Percentiles rank a stretch among this genome's conserved stretches.
These are phyloP conservation scores for Babesia divergens DNA, from an alignment of 169 alveolate genomes.

Conservation along the genomic window DNA sequence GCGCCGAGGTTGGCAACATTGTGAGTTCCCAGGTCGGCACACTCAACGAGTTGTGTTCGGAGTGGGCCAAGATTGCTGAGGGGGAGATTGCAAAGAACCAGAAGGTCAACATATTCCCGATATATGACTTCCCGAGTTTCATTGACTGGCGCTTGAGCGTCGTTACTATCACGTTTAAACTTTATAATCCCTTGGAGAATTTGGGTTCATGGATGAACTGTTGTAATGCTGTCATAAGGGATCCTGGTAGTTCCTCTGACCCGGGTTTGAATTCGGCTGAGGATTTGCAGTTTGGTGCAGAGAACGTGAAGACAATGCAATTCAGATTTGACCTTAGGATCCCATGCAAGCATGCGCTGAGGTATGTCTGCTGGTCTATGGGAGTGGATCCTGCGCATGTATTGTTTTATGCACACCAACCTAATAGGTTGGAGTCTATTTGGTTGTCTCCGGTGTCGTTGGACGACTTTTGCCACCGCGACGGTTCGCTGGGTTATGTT, in stretches of 20 bases:
- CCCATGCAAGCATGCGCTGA: conserved; percentile 72
- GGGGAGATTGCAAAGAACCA: background rate
- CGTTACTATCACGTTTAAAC: conserved; percentile 33
- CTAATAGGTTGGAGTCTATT: conserved; percentile 43
- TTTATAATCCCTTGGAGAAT: conserved; percentile 45
- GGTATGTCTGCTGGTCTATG: conserved; percentile 73
- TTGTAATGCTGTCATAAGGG: conserved; percentile 11
- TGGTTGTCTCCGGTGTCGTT: conserved; percentile 29
- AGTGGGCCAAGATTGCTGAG: conserved; percentile 3
- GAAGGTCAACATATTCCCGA: conserved; percentile 23
- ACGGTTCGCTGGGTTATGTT: conserved; percentile 51
- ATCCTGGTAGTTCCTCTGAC: background rate
- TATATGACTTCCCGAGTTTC: conserved; percentile 61
- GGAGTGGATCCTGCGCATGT: conserved; percentile 76
- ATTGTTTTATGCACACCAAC: conserved; percentile 65
- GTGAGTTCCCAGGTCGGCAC: background rate
- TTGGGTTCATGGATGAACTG: conserved; percentile 59
- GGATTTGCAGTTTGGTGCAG: background rate
- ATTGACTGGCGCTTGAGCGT: conserved; percentile 50
- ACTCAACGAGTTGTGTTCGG: background rate
- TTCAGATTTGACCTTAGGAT: conserved; percentile 67
- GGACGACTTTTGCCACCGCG: conserved; percentile 62
- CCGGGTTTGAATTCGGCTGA: background rate
- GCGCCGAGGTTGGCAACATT: background rate
- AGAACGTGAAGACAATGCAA: conserved; percentile 28